Evolutionary conservation across 805 yeast genomes (phyloP), one percentile per base, ranked within the genome.

Genomic region (Kockiozyma suomiensis): DNA sequence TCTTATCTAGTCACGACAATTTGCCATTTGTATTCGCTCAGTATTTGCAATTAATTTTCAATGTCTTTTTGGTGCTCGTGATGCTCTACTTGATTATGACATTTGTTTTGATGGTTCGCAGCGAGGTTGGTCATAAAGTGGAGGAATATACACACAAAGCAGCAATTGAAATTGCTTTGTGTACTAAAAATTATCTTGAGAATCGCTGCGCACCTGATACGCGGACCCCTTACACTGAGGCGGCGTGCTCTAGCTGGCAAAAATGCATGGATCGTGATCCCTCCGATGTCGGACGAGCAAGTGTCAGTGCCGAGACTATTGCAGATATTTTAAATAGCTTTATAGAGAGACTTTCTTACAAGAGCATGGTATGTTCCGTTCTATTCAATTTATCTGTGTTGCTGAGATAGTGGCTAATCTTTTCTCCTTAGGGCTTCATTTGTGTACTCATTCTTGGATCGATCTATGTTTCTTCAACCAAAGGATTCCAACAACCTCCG

Each of bases 201-300:
- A 92, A 93, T 73, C 82, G 85, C 65, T 93, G 99, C 71, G 68
- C 70, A 65, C 78, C 78, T 10, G 78, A 82, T 1, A 82, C 83
- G 3, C 76, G 93, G 13, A 92, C 85, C 0, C 97, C 96, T 0
- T 91, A 90, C 0, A 72, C 90, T 17, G 94, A 87, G 67, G 73
- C 74, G 1, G 75, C 82, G 13, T 93, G 99, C 73, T 76, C 80
- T 37, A 79, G 78, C 37, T 90, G 96, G 94, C 86, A 83, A 62
- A 81, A 80, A 58, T 94, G 99, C 72, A 89, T 90, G 91, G 83
- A 85, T 67, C 75, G 85, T 50, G 93, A 90, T 64, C 92, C 96
- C 8, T 80, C 81, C 2, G 73, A 73, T 0, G 79, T 85, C 12
- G 92, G 89, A 2, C 80, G 84, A 50, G 88, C 93, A 0, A 80